Percentiles rank a stretch among this genome's conserved stretches.
Conservation (phyloP, 805 yeast genomes). For the Wickerhamomyces subpelliculosus region DNA sequence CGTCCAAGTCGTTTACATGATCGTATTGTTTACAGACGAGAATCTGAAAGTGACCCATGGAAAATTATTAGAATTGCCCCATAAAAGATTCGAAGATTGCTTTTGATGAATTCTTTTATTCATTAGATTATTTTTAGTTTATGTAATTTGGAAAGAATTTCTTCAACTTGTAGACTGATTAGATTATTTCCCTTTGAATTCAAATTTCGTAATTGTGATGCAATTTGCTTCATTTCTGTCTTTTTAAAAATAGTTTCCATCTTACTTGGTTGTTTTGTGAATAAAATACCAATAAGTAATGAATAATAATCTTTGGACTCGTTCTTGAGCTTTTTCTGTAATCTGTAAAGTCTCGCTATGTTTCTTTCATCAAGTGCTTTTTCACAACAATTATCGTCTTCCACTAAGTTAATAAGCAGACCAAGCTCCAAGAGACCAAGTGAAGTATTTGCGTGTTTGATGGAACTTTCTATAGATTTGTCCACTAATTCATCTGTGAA, state of each 20-base stretch:
- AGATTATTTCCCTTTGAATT: constrained; percentile 7
- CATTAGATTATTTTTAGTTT: no score
- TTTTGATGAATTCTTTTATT: no score
- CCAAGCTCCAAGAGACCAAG: constrained; percentile 15
- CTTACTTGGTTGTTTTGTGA: background rate
- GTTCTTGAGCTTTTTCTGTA: constrained; percentile 2
- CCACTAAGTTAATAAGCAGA: constrained; percentile 14
- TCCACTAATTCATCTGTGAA: background rate
- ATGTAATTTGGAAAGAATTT: constrained; percentile 7
- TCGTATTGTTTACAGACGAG: constrained; percentile 66
- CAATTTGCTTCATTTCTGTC: constrained; percentile 9
- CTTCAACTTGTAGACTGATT: constrained; percentile 9
- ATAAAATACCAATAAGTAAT: constrained; percentile 12
- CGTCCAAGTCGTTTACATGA: constrained; percentile 86
- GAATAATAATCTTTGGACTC: constrained; percentile 12
- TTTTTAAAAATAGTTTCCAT: constrained; percentile 7
- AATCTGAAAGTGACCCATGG: constrained; percentile 49
- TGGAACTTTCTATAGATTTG: background rate
- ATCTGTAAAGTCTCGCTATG: constrained; percentile 3
- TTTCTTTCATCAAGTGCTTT: background rate
- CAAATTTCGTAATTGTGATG: constrained; percentile 12
- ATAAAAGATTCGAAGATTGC: constrained; percentile 14
- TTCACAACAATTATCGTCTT: constrained; percentile 5
- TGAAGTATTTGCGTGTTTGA: constrained; percentile 4
- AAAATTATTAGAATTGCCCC: constrained; percentile 68